These are phyloP conservation scores for Aphanocladium album DNA, from an alignment of 2,329 filamentous ascomycete species.

Conservation along the genomic window DNA sequence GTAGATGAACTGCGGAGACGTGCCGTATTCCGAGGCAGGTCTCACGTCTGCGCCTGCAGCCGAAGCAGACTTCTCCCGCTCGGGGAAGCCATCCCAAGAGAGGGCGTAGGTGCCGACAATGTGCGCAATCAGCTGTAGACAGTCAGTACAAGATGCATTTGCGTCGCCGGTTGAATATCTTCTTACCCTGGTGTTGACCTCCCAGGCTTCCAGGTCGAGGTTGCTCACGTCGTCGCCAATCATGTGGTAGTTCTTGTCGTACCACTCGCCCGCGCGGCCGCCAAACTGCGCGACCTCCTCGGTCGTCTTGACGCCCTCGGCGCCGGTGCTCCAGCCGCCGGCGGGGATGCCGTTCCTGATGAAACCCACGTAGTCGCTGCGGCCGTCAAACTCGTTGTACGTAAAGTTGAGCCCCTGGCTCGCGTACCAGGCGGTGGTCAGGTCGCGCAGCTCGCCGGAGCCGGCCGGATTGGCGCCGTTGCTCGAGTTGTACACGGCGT, in stretches of 20 bases:
- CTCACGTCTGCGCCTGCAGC: background rate
- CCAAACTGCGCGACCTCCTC: conserved; percentile 64
- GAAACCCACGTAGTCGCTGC: conserved; percentile 76
- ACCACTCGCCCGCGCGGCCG: conserved; percentile 58
- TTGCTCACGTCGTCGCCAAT: conserved; percentile 56
- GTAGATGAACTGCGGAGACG: background rate
- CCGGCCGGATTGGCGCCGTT: conserved; percentile 66
- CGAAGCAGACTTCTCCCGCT: conserved; percentile 32
- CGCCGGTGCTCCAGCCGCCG: conserved; percentile 72
- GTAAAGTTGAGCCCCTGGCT: conserved; percentile 59
- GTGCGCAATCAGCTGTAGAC: conserved; percentile 57
- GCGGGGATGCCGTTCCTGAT: conserved; percentile 67
- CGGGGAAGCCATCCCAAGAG: conserved; percentile 61
- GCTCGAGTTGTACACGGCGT: conserved; percentile 66
- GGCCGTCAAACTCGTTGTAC: conserved; percentile 70
- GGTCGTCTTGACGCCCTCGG: conserved; percentile 69
- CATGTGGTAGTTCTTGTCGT: conserved; percentile 58
- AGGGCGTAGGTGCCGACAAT: conserved; percentile 65
- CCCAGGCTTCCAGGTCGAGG: conserved; percentile 55
- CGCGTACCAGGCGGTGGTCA: conserved; percentile 65
- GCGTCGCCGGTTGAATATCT: background rate
- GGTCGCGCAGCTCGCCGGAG: conserved; percentile 61
- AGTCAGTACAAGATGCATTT: background rate
- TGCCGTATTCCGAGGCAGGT: background rate
- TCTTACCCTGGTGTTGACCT: conserved; percentile 54